A percentile compares a stretch with the other conserved stretches of the same genome.
These are phyloP conservation scores for Capsicum rhomboideum DNA, from an alignment of 257 asterid species.

Conservation along the genomic window DNA sequence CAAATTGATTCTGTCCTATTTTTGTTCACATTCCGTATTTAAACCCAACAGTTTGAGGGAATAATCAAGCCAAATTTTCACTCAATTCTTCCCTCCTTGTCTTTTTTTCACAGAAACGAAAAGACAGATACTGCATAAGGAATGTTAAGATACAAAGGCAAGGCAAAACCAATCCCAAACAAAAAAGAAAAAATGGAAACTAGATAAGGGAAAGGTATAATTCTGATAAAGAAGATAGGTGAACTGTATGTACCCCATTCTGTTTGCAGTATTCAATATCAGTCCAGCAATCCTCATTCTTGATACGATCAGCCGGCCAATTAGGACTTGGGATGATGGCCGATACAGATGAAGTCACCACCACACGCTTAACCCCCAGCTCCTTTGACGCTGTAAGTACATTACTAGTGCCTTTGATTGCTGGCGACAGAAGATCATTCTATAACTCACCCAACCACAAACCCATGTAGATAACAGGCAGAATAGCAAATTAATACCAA, in stretches of 20 bases:
- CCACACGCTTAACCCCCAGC: conserved; percentile 80
- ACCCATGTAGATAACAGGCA: not conserved
- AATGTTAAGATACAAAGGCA: not conserved
- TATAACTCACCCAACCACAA: conserved; percentile 11
- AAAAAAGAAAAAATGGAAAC: not conserved
- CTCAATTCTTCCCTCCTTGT: not conserved
- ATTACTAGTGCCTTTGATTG: conserved; percentile 71
- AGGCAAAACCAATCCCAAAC: not conserved
- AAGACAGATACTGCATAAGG: not conserved
- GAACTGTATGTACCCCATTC: conserved; percentile 48
- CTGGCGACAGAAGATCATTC: conserved; percentile 75
- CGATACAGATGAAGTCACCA: conserved; percentile 72
- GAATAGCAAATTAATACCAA: not conserved
- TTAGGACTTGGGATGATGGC: conserved; percentile 60
- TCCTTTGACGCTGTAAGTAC: conserved; percentile 88
- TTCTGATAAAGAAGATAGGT: not conserved
- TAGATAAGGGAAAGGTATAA: not conserved
- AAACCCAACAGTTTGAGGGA: not conserved
- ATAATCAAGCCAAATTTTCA: not conserved
- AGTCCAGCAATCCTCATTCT: conserved; percentile 85
- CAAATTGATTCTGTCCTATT: not conserved
- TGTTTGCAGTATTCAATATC: conserved; percentile 75
- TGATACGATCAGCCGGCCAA: conserved; percentile 57
- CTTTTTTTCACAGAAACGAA: not conserved
- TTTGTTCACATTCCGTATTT: not conserved